Evolutionary conservation across 768 basidiomycete species (phyloP).

Genomic region (Pisolithus marmoratus): DNA sequence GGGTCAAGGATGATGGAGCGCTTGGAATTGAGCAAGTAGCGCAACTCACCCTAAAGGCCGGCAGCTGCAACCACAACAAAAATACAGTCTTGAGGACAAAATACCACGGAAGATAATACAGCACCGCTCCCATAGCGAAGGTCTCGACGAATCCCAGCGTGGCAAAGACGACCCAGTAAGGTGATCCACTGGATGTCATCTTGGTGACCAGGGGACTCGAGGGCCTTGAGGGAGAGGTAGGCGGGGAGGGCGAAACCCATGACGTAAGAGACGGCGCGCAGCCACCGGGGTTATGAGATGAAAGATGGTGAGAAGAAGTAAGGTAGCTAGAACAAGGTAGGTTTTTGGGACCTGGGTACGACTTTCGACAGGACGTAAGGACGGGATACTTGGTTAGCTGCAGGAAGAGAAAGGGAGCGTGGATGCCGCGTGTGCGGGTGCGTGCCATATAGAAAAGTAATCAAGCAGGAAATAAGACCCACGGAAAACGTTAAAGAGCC

Average conservation of each 20-base stretch:
- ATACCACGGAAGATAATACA: slow-evolving; percentile 95
- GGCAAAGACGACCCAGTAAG: slow-evolving; percentile 95
- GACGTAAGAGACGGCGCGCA: slow-evolving; percentile 85
- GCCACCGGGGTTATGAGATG: slow-evolving; percentile 91
- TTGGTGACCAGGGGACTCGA: slow-evolving; percentile 76
- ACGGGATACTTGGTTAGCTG: slow-evolving; percentile 85
- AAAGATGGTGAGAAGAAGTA: slow-evolving; percentile 60
- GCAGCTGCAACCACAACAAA: slow-evolving; percentile 89
- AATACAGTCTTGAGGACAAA: slow-evolving; percentile 89
- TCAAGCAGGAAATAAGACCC: no score
- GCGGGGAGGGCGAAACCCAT: slow-evolving; percentile 94
- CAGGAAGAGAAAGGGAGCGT: not conserved
- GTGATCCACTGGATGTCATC: slow-evolving; percentile 97
- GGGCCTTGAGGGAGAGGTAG: slow-evolving; percentile 91
- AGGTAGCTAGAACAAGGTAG: slow-evolving; percentile 74
- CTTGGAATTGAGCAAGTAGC: not conserved
- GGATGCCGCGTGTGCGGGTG: no score
- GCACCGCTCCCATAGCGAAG: slow-evolving; percentile 73
- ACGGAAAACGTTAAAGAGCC: not conserved
- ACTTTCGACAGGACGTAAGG: slow-evolving; percentile 77
- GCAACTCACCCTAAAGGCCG: slow-evolving; percentile 61
- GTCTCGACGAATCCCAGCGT: slow-evolving; percentile 91
- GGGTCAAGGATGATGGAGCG: not conserved
- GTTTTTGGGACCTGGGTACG: slow-evolving; percentile 92
- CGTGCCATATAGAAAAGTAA: no score